phyloP scores from a whole-genome alignment of 1,284 basidiomycete genomes.

The Ceratobasidium theobromae region DNA sequence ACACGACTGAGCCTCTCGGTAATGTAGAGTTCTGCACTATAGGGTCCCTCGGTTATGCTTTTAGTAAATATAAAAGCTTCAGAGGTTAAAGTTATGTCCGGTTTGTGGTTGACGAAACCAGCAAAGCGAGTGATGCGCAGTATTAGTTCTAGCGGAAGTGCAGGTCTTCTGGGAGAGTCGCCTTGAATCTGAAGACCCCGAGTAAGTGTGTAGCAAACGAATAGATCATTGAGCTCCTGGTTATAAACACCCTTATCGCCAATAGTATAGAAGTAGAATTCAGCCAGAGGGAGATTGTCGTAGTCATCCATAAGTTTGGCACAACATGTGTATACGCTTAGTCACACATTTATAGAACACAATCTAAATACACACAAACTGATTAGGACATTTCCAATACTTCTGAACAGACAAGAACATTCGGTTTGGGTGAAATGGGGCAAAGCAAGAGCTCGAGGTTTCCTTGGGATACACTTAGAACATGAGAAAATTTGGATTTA shows the following conservation, averaged over 20 bases:
- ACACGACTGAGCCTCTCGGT: not conserved
- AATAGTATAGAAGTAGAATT: slow-evolving; percentile 21
- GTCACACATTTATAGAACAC: not conserved
- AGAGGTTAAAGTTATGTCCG: not conserved
- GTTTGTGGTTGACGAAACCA: slow-evolving; percentile 23
- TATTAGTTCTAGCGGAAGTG: slow-evolving; percentile 20
- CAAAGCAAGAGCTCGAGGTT: not conserved
- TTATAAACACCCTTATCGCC: slow-evolving; percentile 16
- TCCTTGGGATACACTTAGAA: not conserved
- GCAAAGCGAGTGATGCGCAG: slow-evolving; percentile 21
- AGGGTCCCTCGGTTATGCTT: not conserved
- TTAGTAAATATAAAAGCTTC: slow-evolving; percentile 2
- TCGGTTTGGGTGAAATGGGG: not conserved
- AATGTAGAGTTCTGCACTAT: not conserved
- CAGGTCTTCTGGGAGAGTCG: not conserved
- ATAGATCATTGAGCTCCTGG: slow-evolving; percentile 22
- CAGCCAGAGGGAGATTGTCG: not conserved
- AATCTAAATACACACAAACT: not conserved
- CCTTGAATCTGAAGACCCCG: slow-evolving; percentile 18
- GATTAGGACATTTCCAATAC: not conserved
- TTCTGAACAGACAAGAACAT: not conserved
- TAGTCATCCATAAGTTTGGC: slow-evolving; percentile 15
- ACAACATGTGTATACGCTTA: not conserved
- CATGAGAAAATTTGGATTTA: not conserved
- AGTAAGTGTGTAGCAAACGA: slow-evolving; percentile 23